phyloP scores from a whole-genome alignment of 192 early-diverging fungal species.

The Paraglomus brasilianum region DNA sequence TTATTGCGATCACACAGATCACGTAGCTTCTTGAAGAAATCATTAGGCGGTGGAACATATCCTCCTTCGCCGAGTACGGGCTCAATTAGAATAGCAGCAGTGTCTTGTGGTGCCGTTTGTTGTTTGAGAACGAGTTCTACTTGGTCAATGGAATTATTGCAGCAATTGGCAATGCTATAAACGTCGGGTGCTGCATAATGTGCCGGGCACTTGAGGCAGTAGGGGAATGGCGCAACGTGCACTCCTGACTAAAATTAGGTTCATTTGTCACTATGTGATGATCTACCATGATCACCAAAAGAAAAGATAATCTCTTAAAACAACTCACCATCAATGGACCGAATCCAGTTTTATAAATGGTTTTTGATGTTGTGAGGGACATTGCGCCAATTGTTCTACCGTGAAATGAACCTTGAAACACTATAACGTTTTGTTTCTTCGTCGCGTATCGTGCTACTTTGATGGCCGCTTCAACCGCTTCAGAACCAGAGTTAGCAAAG shows the following conservation, averaged over 20 bases:
- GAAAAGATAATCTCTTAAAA: too few species aligned
- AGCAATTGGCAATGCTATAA: slow-evolving; percentile 37
- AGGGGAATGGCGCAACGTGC: slow-evolving; percentile 42
- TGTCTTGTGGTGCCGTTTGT: slow-evolving; percentile 43
- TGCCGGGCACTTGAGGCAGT: slow-evolving; percentile 40
- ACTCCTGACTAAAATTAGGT: slow-evolving; percentile 34
- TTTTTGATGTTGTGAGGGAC: slow-evolving; percentile 48
- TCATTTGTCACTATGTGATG: neutral
- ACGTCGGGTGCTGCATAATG: slow-evolving; percentile 33
- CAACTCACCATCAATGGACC: slow-evolving; percentile 40
- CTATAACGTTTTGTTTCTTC: slow-evolving; percentile 48
- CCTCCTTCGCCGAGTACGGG: slow-evolving; percentile 48
- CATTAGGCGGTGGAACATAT: slow-evolving; percentile 42
- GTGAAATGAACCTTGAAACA: slow-evolving; percentile 47
- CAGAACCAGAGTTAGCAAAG: slow-evolving; percentile 47
- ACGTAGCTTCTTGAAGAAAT: slow-evolving; percentile 35
- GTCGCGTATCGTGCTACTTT: slow-evolving; percentile 47
- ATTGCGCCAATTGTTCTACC: slow-evolving; percentile 49
- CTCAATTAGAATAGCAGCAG: slow-evolving; percentile 44
- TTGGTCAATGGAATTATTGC: slow-evolving; percentile 38
- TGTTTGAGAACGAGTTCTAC: slow-evolving; percentile 44
- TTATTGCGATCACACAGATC: slow-evolving; percentile 44
- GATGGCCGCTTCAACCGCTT: slow-evolving; percentile 46
- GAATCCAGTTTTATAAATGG: slow-evolving; percentile 40
- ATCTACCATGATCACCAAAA: neutral